Evolutionary conservation across 305 asterid genomes (phyloP), one percentile per base, ranked within the genome.

Genomic region (Andrographis paniculata): DNA sequence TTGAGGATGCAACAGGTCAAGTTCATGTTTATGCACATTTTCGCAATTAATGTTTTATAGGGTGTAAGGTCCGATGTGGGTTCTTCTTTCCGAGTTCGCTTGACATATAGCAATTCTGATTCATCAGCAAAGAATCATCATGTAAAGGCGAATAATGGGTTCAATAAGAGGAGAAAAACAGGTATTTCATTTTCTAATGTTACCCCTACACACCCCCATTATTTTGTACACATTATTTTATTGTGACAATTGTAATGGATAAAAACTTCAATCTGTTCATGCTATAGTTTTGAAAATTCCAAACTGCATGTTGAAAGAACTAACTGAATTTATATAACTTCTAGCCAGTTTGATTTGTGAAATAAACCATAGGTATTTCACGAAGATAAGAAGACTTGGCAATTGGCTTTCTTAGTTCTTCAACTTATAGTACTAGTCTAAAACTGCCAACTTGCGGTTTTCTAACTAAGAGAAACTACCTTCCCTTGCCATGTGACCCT

Each of bases 131-230:
- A 61, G 61, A 60, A 56, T n/a, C 70, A 66, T 42, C 67, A 65
- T 24, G 7, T 13, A 27, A 49, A 38, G 20, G 80, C 70, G 48
- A 65, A 50, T 38, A 72, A 65, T 65, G 93, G 68, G 53, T 60
- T 75, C 76, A 73, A 38, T 66, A 82, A 88, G 67, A 82, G 80
- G 69, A 84, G 97, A 61, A 88, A 84, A 77, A 60, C 61, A 69
- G 94, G 94, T 66, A 46, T 22, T 9, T n/a, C n/a, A n/a, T n/a
- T n/a, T 20, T 14, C 14, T 28, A 20, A 13, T 43, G 1, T 30
- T 33, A 20, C 35, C 1, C 2, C 22, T 20, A 17, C 11, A 6
- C 2, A 17, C 4, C n/a, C 13, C 7, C 28, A 14, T 1, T 8
- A n/a, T 15, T 27, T 16, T 45, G 31, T 27, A 15, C 23, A 2